phyloP scores from a whole-genome alignment of 1,284 basidiomycete genomes.

The Xerocomus nothofagi region DNA sequence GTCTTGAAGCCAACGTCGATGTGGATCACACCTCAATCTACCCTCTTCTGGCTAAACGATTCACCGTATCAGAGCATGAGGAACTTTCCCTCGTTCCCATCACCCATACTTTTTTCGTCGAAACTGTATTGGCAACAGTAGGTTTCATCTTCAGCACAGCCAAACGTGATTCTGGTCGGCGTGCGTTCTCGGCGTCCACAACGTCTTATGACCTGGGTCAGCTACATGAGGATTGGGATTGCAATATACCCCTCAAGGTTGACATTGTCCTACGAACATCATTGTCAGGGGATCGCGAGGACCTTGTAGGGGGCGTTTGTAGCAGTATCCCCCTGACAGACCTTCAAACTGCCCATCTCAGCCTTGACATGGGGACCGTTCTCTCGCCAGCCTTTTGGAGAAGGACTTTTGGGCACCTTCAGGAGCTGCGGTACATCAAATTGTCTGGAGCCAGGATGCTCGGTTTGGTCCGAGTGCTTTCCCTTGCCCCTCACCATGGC shows the following conservation, averaged over 20 bases:
- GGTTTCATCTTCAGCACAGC: conserved; percentile 20
- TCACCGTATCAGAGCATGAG: conserved; percentile 9
- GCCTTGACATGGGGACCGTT: conserved; percentile 7
- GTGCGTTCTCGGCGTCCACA: conserved; percentile 7
- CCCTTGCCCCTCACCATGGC: neutral
- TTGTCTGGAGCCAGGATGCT: conserved; percentile 9
- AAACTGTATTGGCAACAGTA: conserved; percentile 7
- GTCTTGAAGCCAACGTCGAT: conserved; percentile 4
- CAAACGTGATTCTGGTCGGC: conserved; percentile 10
- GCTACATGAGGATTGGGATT: conserved; percentile 22
- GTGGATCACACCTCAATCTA: conserved; percentile 16
- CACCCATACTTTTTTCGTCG: conserved; percentile 19
- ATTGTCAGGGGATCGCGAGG: conserved; percentile 11
- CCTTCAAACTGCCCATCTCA: conserved; percentile 14
- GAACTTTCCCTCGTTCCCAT: conserved; percentile 1
- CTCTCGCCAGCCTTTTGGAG: conserved; percentile 21
- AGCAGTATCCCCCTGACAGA: conserved; percentile 16
- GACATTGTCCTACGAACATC: conserved; percentile 15
- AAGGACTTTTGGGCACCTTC: conserved; percentile 15
- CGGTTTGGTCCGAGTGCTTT: conserved; percentile 14
- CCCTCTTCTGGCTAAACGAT: conserved; percentile 18
- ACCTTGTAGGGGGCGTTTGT: conserved; percentile 14
- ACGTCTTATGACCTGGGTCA: conserved; percentile 8
- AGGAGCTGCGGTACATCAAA: conserved; percentile 14
- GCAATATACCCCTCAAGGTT: conserved; percentile 19